These are phyloP conservation scores for Durotheca rogersii DNA, from an alignment of 495 filamentous ascomycete genomes.

Conservation along the genomic window DNA sequence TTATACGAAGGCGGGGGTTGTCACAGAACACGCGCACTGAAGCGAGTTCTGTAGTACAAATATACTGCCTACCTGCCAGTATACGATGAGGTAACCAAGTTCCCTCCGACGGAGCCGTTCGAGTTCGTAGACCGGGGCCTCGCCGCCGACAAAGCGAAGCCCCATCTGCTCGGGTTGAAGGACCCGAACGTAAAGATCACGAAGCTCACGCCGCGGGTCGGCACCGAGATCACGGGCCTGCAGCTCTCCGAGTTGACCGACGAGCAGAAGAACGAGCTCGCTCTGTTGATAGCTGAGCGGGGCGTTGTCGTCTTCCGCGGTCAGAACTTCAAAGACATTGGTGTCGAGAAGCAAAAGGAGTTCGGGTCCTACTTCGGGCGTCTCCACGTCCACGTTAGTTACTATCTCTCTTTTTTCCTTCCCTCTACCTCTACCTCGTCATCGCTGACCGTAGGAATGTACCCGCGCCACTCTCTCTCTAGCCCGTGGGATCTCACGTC, in stretches of 20 bases:
- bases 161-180: constrained; percentile 52
- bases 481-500: constrained; percentile 49
- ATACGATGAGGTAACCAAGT: constrained; percentile 61
- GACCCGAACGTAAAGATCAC: constrained; percentile 46
- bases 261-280: constrained; percentile 72
- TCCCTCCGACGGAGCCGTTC: constrained; percentile 59
- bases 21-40: too few species aligned
- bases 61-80: constrained; percentile 64
- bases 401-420: background rate
- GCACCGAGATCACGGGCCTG: constrained; percentile 70
- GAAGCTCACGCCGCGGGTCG: constrained; percentile 67
- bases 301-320: constrained; percentile 74
- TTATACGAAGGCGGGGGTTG: too few species aligned
- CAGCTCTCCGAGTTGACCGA: constrained; percentile 67
- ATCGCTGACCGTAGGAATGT: too few species aligned
- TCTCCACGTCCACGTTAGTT: constrained; percentile 60
- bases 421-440: too few species aligned
- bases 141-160: constrained; percentile 57
- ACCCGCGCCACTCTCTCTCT: background rate
- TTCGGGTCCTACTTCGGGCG: constrained; percentile 67
- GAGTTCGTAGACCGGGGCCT: constrained; percentile 61
- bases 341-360: constrained; percentile 59
- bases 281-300: constrained; percentile 66
- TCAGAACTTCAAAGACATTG: constrained; percentile 65
- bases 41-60: constrained; percentile 51